phyloP scores from a whole-genome alignment of 257 asterid species.

The Prunella vulgaris region DNA sequence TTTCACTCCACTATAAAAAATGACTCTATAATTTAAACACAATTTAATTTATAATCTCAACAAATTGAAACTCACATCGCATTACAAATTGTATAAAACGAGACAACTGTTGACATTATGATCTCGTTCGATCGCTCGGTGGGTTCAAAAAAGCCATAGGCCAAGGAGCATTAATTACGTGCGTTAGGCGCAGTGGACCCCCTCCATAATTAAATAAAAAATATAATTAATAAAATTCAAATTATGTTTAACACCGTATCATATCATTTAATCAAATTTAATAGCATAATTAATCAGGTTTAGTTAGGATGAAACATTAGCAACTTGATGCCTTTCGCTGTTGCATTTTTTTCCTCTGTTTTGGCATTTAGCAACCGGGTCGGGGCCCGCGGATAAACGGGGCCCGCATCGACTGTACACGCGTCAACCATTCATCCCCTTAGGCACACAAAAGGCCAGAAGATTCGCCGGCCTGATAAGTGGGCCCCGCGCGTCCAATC shows the following conservation, averaged over 20 bases:
- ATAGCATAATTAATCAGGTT: neutral
- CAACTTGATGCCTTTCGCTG: slow-evolving; percentile 20
- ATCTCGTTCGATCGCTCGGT: neutral
- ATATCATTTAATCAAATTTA: no score
- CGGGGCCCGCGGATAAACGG: slow-evolving; percentile 6
- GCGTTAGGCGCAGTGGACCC: slow-evolving; percentile 27
- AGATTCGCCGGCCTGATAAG: slow-evolving; percentile 41
- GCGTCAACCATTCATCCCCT: slow-evolving; percentile 48
- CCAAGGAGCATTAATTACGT: slow-evolving; percentile 23
- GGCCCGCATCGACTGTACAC: slow-evolving; percentile 49
- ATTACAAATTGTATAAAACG: neutral
- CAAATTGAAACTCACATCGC: neutral
- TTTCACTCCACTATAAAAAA: no score
- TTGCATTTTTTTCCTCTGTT: neutral
- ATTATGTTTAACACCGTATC: neutral
- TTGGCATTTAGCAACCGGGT: slow-evolving; percentile 20
- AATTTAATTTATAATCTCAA: no score
- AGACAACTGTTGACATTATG: neutral
- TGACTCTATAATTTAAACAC: no score
- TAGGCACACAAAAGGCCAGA: slow-evolving; percentile 18
- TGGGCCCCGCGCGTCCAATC: slow-evolving; percentile 50
- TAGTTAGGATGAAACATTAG: neutral
- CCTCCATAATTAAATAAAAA: no score
- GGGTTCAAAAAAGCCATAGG: slow-evolving; percentile 22
- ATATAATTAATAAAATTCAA: neutral